A percentile compares a stretch with the other conserved stretches of the same genome.
Evolutionary conservation across 2,329 filamentous ascomycete genomes (phyloP).

Genomic region (Fusarium staphyleae): DNA sequence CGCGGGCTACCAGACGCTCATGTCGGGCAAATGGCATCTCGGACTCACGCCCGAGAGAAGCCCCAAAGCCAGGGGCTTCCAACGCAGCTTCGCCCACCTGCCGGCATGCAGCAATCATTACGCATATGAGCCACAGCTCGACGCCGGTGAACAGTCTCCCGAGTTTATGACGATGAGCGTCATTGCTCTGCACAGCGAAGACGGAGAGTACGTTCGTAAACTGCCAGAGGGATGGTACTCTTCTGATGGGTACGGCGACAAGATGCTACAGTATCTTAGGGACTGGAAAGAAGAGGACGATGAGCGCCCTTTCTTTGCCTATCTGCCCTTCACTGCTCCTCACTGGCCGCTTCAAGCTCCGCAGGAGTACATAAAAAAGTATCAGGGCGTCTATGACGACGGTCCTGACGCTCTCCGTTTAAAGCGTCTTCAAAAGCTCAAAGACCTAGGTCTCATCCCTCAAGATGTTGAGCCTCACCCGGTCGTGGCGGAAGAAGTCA

Average conservation of each 20-base stretch:
- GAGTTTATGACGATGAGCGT: conserved; percentile 30
- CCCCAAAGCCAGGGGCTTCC: conserved; percentile 55
- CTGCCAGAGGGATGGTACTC: conserved; percentile 55
- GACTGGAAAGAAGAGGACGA: conserved; percentile 38
- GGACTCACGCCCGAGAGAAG: conserved; percentile 25
- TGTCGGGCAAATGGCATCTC: conserved; percentile 57
- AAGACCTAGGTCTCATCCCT: conserved; percentile 61
- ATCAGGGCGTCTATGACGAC: conserved; percentile 65
- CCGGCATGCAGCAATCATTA: conserved; percentile 65
- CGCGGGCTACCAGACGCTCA: conserved; percentile 62
- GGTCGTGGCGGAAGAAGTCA: conserved; percentile 49
- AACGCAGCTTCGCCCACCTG: conserved; percentile 64
- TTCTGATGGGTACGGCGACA: conserved; percentile 53
- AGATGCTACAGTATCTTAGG: conserved; percentile 52
- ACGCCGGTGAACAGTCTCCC: conserved; percentile 14
- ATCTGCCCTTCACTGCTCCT: conserved; percentile 60
- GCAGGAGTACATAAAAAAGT: conserved; percentile 60
- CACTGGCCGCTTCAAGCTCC: conserved; percentile 71
- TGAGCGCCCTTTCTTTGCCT: conserved; percentile 41
- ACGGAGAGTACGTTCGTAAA: conserved; percentile 23
- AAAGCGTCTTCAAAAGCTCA: conserved; percentile 59
- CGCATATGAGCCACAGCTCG: conserved; percentile 39
- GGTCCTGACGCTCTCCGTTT: conserved; percentile 64
- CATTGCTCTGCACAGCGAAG: conserved; percentile 29
- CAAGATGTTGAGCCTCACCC: conserved; percentile 58